Conservation (phyloP, 2,329 filamentous ascomycete genomes). For the Seiridium cupressi region DNA sequence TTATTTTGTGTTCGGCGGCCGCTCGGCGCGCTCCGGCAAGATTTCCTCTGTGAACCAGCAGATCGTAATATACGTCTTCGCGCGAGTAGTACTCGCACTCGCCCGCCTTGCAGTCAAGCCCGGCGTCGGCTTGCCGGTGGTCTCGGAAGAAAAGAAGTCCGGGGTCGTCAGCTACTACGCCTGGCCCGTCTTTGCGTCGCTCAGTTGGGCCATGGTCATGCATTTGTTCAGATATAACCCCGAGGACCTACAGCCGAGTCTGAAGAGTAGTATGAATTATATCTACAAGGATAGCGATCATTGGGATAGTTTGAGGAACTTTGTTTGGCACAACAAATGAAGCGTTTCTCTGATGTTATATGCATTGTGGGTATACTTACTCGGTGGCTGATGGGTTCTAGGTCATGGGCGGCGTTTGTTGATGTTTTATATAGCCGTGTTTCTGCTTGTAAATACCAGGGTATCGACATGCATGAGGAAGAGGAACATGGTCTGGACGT, state of each 20-base stretch:
- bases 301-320: conserved; percentile 83
- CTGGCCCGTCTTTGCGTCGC: conserved; percentile 88
- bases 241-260: conserved; percentile 83
- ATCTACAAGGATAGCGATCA: conserved; percentile 89
- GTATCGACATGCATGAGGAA: neutral
- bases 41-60: conserved; percentile 87
- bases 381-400: neutral
- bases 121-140: conserved; percentile 45
- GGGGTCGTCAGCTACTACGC: conserved; percentile 63
- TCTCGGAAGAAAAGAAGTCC: conserved; percentile 47
- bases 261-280: conserved; percentile 95
- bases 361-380: neutral
- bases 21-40: conserved; percentile 58
- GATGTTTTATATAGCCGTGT: neutral
- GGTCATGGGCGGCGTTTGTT: neutral
- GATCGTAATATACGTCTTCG: conserved; percentile 98
- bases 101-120: conserved; percentile 80
- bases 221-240: conserved; percentile 91
- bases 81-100: conserved; percentile 79
- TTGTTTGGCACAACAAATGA: conserved; percentile 80
- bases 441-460: neutral
- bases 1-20: conserved; percentile 83
- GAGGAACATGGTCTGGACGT: neutral
- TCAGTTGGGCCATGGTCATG: conserved; percentile 95
- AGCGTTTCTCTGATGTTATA: neutral